phyloP scores from a whole-genome alignment of 108 stramenopile genomes.

The Discostella stelligeroides region DNA sequence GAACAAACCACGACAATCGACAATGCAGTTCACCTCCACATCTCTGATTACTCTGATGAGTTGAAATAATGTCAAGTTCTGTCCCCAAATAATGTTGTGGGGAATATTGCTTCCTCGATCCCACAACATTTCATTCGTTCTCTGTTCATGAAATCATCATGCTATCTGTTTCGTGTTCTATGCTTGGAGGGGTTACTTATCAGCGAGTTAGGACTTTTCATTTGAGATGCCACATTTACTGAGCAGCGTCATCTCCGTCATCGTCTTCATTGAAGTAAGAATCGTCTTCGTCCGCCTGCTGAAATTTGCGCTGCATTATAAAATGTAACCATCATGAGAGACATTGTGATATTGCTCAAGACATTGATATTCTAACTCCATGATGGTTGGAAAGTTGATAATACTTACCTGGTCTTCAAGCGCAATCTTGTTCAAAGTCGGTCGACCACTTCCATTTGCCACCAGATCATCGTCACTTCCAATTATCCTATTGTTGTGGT shows the following conservation, averaged over 20 bases:
- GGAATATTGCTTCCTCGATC: too few relatives aligned
- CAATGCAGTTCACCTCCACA: too few relatives aligned
- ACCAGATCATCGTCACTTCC: constrained; percentile 16
- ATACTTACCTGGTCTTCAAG: constrained; percentile 71
- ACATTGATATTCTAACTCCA: too few relatives aligned
- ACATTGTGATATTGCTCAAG: background rate
- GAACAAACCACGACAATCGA: too few relatives aligned
- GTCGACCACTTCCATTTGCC: constrained; percentile 16
- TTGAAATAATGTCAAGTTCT: too few relatives aligned
- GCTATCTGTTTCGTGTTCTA: too few relatives aligned
- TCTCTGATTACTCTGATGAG: too few relatives aligned
- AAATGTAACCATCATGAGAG: background rate
- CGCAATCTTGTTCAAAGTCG: constrained; percentile 60
- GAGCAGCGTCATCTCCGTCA: background rate
- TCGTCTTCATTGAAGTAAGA: constrained; percentile 82
- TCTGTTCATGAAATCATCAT: too few relatives aligned
- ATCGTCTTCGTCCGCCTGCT: constrained; percentile 77
- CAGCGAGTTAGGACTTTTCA: too few relatives aligned
- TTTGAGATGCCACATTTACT: background rate
- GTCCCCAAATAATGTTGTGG: too few relatives aligned
- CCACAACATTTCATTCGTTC: too few relatives aligned
- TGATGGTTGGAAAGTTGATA: constrained; percentile 15
- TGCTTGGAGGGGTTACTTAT: too few relatives aligned
- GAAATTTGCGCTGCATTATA: constrained; percentile 67
- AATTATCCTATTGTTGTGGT: background rate